These are phyloP conservation scores for Lipomyces orientalis DNA, from an alignment of 805 yeast species.

Conservation along the genomic window DNA sequence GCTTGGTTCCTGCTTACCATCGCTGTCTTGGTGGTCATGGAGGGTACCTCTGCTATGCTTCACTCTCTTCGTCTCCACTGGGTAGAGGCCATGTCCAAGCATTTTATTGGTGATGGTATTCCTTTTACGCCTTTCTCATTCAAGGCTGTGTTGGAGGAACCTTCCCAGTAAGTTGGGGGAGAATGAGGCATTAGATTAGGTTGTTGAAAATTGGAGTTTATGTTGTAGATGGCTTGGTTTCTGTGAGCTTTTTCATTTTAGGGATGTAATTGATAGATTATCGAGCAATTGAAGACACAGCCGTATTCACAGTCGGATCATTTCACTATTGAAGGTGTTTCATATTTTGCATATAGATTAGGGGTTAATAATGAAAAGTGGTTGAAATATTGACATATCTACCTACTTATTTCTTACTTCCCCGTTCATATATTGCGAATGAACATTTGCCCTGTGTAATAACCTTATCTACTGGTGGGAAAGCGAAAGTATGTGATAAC, in stretches of 20 bases:
- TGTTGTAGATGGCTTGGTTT: not conserved
- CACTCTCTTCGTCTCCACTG: constrained; percentile 98
- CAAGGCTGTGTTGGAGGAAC: constrained; percentile 41
- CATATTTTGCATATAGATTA: not conserved
- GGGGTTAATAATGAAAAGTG: constrained; percentile 18
- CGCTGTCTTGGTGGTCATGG: constrained; percentile 92
- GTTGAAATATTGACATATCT: constrained; percentile 11
- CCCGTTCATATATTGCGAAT: not conserved
- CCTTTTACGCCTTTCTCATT: constrained; percentile 90
- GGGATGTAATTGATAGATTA: not conserved
- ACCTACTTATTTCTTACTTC: not conserved
- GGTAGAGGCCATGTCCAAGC: constrained; percentile 99
- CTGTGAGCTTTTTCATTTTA: not conserved
- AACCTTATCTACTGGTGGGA: not conserved
- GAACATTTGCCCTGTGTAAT: not conserved
- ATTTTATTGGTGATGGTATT: constrained; percentile 94
- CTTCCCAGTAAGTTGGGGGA: constrained; percentile 19
- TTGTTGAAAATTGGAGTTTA: not conserved
- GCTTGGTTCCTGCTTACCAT: constrained; percentile 96
- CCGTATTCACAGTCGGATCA: not conserved
- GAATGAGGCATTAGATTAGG: not conserved
- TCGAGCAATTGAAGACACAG: not conserved
- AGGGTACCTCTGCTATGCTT: constrained; percentile 98
- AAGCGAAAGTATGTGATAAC: not conserved
- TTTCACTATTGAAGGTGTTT: not conserved